phyloP scores from a whole-genome alignment of 2,329 filamentous ascomycete genomes.

The Pseudogymnoascus sp. region DNA sequence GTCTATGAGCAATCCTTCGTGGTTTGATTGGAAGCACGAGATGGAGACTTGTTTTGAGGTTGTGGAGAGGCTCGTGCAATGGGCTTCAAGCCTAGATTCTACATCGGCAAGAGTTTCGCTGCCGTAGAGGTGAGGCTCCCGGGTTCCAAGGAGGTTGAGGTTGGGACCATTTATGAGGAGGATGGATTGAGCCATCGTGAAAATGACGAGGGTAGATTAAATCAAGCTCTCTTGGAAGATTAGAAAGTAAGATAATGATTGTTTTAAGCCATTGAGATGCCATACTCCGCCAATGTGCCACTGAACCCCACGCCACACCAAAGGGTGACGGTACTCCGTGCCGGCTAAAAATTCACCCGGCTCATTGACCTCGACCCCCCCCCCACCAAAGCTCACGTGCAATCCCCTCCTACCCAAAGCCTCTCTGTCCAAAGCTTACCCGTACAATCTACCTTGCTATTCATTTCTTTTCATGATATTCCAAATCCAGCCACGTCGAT shows the following conservation, averaged over 20 bases:
- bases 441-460: background rate
- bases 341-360: background rate
- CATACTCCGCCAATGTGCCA: background rate
- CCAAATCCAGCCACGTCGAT: background rate
- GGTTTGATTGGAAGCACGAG: conserved; percentile 64
- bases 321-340: background rate
- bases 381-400: background rate
- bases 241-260: background rate
- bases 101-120: conserved; percentile 59
- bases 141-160: conserved; percentile 68
- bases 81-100: conserved; percentile 25
- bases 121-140: conserved; percentile 69
- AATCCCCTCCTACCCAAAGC: background rate
- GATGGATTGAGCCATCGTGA: conserved; percentile 39
- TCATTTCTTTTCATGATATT: background rate
- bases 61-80: background rate
- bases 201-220: background rate
- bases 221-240: background rate
- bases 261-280: background rate
- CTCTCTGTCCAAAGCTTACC: background rate
- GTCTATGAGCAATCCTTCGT: conserved; percentile 67
- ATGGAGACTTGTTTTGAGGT: conserved; percentile 32
- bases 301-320: background rate
- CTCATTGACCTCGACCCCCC: background rate
- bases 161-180: conserved; percentile 77